phyloP scores from a whole-genome alignment of 2,329 filamentous ascomycete species.

The Claviceps sp. region DNA sequence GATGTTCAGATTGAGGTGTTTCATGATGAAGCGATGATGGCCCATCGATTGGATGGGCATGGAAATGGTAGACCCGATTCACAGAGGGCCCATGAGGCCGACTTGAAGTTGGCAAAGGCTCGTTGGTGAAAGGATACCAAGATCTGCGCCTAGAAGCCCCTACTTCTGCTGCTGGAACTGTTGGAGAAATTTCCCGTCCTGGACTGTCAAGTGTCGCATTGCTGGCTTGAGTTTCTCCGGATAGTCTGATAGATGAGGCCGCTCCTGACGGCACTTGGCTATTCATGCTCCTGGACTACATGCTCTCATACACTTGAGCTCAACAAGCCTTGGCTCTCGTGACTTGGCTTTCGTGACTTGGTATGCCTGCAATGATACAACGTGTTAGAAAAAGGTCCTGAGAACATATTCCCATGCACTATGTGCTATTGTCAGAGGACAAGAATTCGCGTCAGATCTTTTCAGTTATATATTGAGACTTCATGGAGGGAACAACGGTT shows the following conservation, averaged over 20 bases:
- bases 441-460: constrained; percentile 50
- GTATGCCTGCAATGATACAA: background rate
- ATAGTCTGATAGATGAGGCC: background rate
- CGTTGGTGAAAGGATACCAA: background rate
- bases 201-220: background rate
- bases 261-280: background rate
- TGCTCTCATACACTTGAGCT: constrained; percentile 1
- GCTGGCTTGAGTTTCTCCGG: background rate
- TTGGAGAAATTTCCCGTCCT: background rate
- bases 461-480: constrained; percentile 48
- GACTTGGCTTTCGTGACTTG: background rate
- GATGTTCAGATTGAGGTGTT: background rate
- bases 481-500: constrained; percentile 39
- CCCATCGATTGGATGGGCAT: background rate
- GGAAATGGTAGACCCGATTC: background rate
- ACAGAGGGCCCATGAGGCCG: background rate
- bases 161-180: constrained; percentile 7
- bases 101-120: background rate
- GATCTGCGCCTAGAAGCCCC: constrained; percentile 2
- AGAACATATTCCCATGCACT: background rate
- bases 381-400: background rate
- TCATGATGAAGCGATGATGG: background rate
- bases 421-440: background rate
- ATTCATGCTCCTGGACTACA: constrained; percentile 6
- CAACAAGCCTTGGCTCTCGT: background rate